These are phyloP conservation scores for Groenewaldozyma tartarivorans DNA, from an alignment of 805 yeast species.

Conservation along the genomic window DNA sequence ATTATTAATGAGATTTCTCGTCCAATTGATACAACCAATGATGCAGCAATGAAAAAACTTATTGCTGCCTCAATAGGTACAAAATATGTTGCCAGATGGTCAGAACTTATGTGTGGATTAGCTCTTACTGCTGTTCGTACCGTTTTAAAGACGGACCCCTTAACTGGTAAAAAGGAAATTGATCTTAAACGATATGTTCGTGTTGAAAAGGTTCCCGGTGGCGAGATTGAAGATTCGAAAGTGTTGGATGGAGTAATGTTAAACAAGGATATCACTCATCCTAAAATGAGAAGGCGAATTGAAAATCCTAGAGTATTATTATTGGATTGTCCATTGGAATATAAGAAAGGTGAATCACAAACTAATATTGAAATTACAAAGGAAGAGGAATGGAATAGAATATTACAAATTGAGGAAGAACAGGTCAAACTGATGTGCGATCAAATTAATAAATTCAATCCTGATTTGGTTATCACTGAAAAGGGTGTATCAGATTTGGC, in stretches of 20 bases:
- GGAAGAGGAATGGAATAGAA: slow-evolving; percentile 93
- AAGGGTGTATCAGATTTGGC: slow-evolving; percentile 98
- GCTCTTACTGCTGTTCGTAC: slow-evolving; percentile 84
- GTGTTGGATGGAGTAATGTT: slow-evolving; percentile 88
- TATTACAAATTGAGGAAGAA: slow-evolving; percentile 94
- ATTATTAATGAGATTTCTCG: slow-evolving; percentile 74
- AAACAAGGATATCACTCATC: slow-evolving; percentile 97
- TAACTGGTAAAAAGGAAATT: slow-evolving; percentile 59
- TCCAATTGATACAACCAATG: slow-evolving; percentile 77
- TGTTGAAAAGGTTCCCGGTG: slow-evolving; percentile 96
- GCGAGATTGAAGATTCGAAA: slow-evolving; percentile 81
- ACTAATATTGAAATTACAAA: slow-evolving; percentile 95
- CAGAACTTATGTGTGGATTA: slow-evolving; percentile 78
- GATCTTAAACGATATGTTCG: slow-evolving; percentile 90
- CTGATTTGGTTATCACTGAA: slow-evolving; percentile 92
- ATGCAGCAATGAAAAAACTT: slow-evolving; percentile 75
- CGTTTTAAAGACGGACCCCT: slow-evolving; percentile 39
- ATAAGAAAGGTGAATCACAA: slow-evolving; percentile 98
- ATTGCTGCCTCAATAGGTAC: slow-evolving; percentile 93
- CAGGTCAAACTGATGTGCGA: slow-evolving; percentile 86
- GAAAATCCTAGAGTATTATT: slow-evolving; percentile 83
- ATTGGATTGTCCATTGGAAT: slow-evolving; percentile 94
- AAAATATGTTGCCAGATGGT: slow-evolving; percentile 86
- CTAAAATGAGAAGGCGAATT: slow-evolving; percentile 87
- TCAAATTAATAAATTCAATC: slow-evolving; percentile 71